Evolutionary conservation across 108 stramenopile genomes (phyloP), one percentile per base, ranked within the genome.

Genomic region (Ochromonas danica): DNA sequence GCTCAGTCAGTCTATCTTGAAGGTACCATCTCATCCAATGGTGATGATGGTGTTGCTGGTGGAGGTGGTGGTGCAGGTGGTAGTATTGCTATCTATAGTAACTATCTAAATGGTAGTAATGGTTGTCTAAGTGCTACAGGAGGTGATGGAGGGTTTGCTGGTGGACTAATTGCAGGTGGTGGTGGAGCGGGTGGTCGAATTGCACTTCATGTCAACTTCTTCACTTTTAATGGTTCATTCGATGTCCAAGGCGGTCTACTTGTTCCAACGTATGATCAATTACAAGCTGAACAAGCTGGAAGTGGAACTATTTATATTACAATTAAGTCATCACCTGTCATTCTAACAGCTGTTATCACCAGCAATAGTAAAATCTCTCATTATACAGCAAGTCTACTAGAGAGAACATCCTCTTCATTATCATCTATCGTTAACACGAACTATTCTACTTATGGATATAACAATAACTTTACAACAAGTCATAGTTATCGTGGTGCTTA

Each of bases 121-220:
- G 40, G 72, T 6, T 17, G 27, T 38, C 43, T 75, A 6, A 42
- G 40, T 41, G 35, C 72, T 41, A 27, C n/a, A 35, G 72, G 72
- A 28, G 72, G 72, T 10, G 72, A 75, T 60, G 72, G 72, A 33
- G 72, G 72, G 10, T 75, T 30, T 42, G 6, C 72, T 6, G 72
- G 36, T 42, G 72, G 72, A 17, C 28, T 57, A 10, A 33, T 75
- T 41, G 25, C 72, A 6, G 72, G 72, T n/a, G 72, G 72, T 33
- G 72, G 72, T 33, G 72, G 72, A 17, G 6, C 31, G 3, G 72
- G 72, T 75, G 72, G 72, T 33, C n/a, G 72, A 57, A 75, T 75
- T 27, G 72, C 72, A 6, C 27, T 75, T 6, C 36, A 42, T 60
- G 17, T 33, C 10, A 36, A 75, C 28, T 35, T n/a, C 10, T 14